phyloP scores from a whole-genome alignment of 192 early-diverging fungal genomes.

The Coemansia sp. region DNA sequence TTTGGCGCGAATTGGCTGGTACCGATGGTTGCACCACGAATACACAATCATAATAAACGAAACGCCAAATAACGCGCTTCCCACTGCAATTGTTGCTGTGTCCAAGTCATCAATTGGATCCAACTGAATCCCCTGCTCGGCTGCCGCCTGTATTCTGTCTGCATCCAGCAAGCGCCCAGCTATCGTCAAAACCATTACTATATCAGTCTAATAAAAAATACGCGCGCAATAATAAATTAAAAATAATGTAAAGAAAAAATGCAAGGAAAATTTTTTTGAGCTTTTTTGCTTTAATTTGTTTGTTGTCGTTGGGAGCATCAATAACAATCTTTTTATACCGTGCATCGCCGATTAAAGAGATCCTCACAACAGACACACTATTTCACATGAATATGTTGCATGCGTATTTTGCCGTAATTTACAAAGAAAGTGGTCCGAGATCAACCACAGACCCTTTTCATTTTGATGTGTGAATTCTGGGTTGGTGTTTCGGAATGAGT shows the following conservation, averaged over 20 bases:
- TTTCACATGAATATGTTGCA: background rate
- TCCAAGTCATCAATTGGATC: slow-evolving; percentile 20
- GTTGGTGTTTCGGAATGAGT: too few species aligned
- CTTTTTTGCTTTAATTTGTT: background rate
- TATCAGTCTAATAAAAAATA: too few species aligned
- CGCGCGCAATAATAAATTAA: background rate
- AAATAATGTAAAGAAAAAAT: slow-evolving; percentile 3
- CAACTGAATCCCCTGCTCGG: slow-evolving; percentile 5
- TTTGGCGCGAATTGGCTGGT: slow-evolving; percentile 45
- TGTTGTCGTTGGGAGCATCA: too few species aligned
- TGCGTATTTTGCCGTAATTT: slow-evolving; percentile 2
- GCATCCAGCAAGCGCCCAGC: background rate
- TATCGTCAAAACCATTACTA: background rate
- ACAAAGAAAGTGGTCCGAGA: background rate
- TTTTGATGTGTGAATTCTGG: too few species aligned
- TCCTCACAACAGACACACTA: background rate
- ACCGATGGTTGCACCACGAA: slow-evolving; percentile 41
- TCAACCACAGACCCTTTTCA: too few species aligned
- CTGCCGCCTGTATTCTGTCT: slow-evolving; percentile 1
- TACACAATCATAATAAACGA: slow-evolving; percentile 28
- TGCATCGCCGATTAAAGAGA: too few species aligned
- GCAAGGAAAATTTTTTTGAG: background rate
- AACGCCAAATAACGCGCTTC: slow-evolving; percentile 22
- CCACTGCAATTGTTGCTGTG: slow-evolving; percentile 13
- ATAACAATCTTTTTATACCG: too few species aligned